Conservation (phyloP, 306 rosid genomes). For the Quercus wislizeni region DNA sequence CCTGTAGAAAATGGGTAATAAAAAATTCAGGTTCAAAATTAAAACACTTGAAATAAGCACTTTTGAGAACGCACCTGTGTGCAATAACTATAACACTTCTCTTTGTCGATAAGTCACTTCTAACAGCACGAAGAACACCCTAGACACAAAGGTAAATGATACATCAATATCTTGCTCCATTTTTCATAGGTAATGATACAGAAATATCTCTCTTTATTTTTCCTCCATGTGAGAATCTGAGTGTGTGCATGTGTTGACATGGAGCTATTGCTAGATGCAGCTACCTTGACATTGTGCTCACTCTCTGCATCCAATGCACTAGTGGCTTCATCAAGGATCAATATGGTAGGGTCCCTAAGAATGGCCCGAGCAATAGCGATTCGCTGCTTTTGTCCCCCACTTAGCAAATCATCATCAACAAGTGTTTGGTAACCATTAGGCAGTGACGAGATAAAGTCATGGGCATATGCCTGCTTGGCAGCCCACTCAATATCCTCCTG, state of each 20-base stretch:
- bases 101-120: conserved; percentile 55
- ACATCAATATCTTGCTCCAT: conserved; percentile 14
- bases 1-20: conserved; percentile 37
- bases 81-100: conserved; percentile 89
- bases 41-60: neutral
- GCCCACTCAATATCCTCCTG: conserved; percentile 90
- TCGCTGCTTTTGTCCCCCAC: conserved; percentile 98
- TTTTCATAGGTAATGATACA: neutral
- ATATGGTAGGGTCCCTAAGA: conserved; percentile 84
- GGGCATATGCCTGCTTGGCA: conserved; percentile 94
- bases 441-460: conserved; percentile 74
- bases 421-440: conserved; percentile 85
- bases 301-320: conserved; percentile 99
- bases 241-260: neutral
- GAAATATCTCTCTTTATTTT: neutral
- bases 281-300: conserved; percentile 84
- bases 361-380: conserved; percentile 95
- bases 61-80: conserved; percentile 59
- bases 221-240: neutral
- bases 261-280: conserved; percentile 17
- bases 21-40: conserved; percentile 11
- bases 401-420: conserved; percentile 88
- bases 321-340: conserved; percentile 97
- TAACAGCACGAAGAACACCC: conserved; percentile 89
- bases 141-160: conserved; percentile 30